phyloP scores from a whole-genome alignment of 106 monocot species.

The Amphibolis antarctica region DNA sequence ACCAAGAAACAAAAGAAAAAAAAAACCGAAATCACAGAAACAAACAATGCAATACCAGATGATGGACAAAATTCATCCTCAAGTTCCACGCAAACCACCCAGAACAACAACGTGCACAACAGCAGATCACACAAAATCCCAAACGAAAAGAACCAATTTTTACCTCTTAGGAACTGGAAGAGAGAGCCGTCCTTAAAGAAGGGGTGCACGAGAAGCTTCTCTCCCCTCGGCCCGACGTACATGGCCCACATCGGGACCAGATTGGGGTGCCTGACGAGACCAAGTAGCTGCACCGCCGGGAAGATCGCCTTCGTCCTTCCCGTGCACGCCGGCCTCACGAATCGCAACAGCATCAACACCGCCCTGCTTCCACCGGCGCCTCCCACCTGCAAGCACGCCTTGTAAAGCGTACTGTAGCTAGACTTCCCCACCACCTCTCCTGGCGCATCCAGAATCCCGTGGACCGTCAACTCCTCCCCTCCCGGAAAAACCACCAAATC shows the following conservation, averaged over 20 bases:
- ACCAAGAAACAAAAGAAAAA: no score
- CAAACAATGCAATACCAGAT: no score
- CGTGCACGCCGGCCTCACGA: conserved; percentile 54
- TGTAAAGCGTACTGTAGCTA: conserved; percentile 61
- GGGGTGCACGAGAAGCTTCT: conserved; percentile 87
- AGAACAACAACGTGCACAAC: no score
- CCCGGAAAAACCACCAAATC: conserved; percentile 53
- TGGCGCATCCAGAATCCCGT: conserved; percentile 71
- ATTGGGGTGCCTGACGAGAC: conserved; percentile 50
- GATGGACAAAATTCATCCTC: no score
- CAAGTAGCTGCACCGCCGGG: conserved; percentile 38
- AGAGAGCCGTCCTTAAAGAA: conserved; percentile 54
- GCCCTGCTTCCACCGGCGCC: background rate
- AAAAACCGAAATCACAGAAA: no score
- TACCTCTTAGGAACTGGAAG: conserved; percentile 61
- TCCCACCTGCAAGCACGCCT: conserved; percentile 28
- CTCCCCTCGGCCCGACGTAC: conserved; percentile 78
- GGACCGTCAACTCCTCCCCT: conserved; percentile 48
- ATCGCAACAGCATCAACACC: conserved; percentile 43
- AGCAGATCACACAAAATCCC: background rate
- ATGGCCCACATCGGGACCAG: conserved; percentile 68
- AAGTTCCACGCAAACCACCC: no score
- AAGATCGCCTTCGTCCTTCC: conserved; percentile 34
- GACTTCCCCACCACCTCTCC: conserved; percentile 92
- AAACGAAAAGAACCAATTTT: background rate